Evolutionary conservation across 441 rosid genomes (phyloP), one percentile per base, ranked within the genome.

Genomic region (Pelargonium hybrid): DNA sequence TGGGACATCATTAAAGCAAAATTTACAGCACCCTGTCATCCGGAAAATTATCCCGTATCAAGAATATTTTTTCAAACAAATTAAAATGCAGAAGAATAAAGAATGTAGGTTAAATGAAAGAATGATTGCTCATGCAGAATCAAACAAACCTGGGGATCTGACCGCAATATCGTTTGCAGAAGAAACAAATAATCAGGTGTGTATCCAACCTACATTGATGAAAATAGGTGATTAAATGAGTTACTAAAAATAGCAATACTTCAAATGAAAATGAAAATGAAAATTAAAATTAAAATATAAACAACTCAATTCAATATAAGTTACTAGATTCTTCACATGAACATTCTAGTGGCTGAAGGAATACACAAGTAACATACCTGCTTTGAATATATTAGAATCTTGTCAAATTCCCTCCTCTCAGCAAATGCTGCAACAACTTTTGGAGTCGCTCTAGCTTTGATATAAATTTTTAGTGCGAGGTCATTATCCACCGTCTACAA

Each of bases 341-440:
- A 29, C 31, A 29, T 5, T 37, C 43, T 37, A 7, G 43, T 37
- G 10, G 26, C 26, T 0, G 26, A 23, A 37, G 43, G 10, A 8
- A 37, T 37, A 37, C 43, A 7, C 0, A 7, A 7, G 26, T 2
- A 63, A 63, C 8, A 71, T 75, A 96, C 99, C 97, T 96, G 99
- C 90, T 93, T 96, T 6, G 99, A 96, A 77, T 96, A 96, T 69
- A 96, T 89, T 79, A 96, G 71, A 74, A 96, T 96, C 73, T 96
- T 96, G 87, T 96, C 99, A 70, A 96, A 96, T 88, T 96, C 99
- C 79, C 98, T 90, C 74, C 99, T 80, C 81, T 96, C 99, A 23
- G 99, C 99, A 84, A 96, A 96, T 76, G 98, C 99, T 39, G 99
- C 97, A 25, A 96, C 98, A 79, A 96, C 99, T 88, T 96, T 96